phyloP scores from a whole-genome alignment of 1,284 basidiomycete genomes.

The Trichosporon faecale region DNA sequence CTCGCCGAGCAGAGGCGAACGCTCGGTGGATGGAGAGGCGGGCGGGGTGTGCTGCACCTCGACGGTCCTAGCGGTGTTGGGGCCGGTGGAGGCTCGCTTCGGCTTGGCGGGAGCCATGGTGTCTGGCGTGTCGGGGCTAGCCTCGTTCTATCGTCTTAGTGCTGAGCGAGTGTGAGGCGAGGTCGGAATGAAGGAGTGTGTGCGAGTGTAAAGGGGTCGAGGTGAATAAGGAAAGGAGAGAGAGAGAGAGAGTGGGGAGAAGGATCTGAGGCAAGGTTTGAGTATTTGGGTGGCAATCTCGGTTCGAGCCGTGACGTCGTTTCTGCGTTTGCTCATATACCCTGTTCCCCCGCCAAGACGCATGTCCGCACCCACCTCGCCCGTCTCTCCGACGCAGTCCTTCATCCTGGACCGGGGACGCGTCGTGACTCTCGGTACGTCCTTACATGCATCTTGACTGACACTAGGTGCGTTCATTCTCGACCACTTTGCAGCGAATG shows the following conservation, averaged over 20 bases:
- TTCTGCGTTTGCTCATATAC: conserved; percentile 4
- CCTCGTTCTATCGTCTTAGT: neutral
- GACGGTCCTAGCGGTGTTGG: neutral
- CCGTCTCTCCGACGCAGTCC: neutral
- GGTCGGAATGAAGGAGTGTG: neutral
- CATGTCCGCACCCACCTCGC: conserved; percentile 9
- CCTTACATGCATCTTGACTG: neutral
- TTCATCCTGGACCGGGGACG: conserved; percentile 14
- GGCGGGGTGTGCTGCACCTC: neutral
- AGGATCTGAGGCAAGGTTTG: neutral
- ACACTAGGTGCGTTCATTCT: conserved; percentile 79
- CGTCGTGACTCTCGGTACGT: conserved; percentile 23
- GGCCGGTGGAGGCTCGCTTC: neutral
- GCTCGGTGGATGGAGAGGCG: conserved; percentile 14
- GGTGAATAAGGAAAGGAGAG: neutral
- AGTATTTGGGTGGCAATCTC: neutral
- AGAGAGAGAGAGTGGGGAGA: neutral
- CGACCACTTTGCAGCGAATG: conserved; percentile 66
- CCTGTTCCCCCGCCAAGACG: too few relatives aligned
- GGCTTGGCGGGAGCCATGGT: neutral
- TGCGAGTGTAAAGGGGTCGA: neutral
- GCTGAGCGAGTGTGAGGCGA: neutral
- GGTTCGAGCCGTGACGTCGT: neutral
- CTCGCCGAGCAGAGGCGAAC: conserved; percentile 24
- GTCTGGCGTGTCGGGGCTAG: neutral